Conservation (phyloP, 345 rosid genomes). For the Diplotaxis tenuifolia region DNA sequence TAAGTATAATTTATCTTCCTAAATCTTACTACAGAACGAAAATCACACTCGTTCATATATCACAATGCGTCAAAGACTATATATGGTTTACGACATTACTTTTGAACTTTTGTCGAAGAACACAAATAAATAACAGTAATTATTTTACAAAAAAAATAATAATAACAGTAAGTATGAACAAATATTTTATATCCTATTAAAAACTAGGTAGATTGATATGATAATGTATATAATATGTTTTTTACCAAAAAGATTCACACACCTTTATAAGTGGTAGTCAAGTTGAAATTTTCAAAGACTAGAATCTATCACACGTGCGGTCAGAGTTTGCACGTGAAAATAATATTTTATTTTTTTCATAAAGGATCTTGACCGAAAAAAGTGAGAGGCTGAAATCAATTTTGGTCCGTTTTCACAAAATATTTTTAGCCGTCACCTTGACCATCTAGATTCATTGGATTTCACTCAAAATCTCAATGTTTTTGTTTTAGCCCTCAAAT, state of each 20-base stretch:
- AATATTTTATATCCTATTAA: neutral
- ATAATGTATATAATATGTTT: neutral
- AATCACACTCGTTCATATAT: neutral
- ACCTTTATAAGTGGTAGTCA: conserved; percentile 12
- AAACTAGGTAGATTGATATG: neutral
- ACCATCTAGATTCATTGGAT: conserved; percentile 39
- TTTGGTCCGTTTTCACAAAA: conserved; percentile 17
- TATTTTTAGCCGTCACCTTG: conserved; percentile 39
- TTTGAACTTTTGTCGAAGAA: neutral
- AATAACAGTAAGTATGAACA: no score
- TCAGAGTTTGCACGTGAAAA: conserved; percentile 27
- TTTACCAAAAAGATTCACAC: neutral
- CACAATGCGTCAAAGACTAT: neutral
- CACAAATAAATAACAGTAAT: no score
- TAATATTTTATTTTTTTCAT: neutral
- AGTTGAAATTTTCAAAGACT: conserved; percentile 3
- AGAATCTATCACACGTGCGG: conserved; percentile 29
- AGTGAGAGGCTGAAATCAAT: conserved; percentile 27
- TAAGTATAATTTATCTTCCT: neutral
- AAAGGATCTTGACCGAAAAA: conserved; percentile 18
- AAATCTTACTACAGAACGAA: neutral
- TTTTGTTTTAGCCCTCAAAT: conserved; percentile 2
- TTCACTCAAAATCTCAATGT: neutral
- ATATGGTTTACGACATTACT: neutral
- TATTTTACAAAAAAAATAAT: no score